Evolutionary conservation across 805 yeast genomes (phyloP).

Genomic region (Ogataea pilisensis): DNA sequence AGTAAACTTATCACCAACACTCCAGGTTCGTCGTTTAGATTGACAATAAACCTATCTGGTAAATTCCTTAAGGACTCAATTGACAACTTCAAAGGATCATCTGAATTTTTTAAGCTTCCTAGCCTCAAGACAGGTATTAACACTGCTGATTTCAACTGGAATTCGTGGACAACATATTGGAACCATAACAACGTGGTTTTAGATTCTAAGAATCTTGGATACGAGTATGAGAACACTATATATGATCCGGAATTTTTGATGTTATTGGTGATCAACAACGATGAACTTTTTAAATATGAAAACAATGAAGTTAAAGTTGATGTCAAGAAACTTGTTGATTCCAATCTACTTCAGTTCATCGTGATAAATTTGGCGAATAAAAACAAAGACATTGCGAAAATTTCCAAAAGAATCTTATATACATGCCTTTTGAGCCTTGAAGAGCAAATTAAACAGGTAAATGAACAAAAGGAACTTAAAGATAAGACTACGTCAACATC

Average conservation of each 20-base stretch:
- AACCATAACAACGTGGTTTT: constrained; percentile 13
- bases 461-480: constrained; percentile 14
- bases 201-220: constrained; percentile 12
- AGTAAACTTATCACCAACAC: constrained; percentile 10
- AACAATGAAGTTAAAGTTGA: constrained; percentile 36
- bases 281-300: constrained; percentile 47
- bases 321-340: constrained; percentile 52
- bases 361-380: constrained; percentile 42
- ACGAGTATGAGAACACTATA: constrained; percentile 27
- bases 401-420: constrained; percentile 41
- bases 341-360: constrained; percentile 49
- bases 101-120: constrained; percentile 30
- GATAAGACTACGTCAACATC: constrained; percentile 3
- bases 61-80: constrained; percentile 47
- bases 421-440: constrained; percentile 42
- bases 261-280: constrained; percentile 56
- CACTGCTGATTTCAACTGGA: constrained; percentile 21
- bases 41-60: constrained; percentile 50
- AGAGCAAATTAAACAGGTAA: constrained; percentile 30
- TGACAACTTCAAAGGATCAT: constrained; percentile 27
- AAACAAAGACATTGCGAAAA: constrained; percentile 24
- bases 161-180: constrained; percentile 28
- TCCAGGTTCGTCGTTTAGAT: constrained; percentile 29
- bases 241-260: constrained; percentile 75
- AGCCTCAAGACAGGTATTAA: constrained; percentile 2